Evolutionary conservation across 2,329 filamentous ascomycete species (phyloP).

Genomic region (Dichotomopilus funicola): DNA sequence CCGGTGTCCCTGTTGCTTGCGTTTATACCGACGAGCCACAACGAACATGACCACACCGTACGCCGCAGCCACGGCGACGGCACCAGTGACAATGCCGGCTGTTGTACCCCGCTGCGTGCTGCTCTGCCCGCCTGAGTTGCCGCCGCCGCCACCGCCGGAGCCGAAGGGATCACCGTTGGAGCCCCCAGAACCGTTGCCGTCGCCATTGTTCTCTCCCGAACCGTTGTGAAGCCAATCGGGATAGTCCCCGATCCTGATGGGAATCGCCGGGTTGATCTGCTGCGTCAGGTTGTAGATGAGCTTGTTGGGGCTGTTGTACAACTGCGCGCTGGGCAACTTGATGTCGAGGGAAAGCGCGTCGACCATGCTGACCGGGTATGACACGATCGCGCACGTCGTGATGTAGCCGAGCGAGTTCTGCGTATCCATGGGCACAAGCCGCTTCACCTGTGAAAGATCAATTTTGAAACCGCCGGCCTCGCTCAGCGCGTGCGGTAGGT

Average conservation of each 20-base stretch:
- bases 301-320: slow-evolving; percentile 64
- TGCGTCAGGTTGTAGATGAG: slow-evolving; percentile 67
- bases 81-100: slow-evolving; percentile 67
- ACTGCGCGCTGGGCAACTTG: slow-evolving; percentile 59
- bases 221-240: slow-evolving; percentile 30
- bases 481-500: slow-evolving; percentile 64
- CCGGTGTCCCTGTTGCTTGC: slow-evolving; percentile 70
- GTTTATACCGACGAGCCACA: slow-evolving; percentile 82
- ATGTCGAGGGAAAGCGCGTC: slow-evolving; percentile 62
- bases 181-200: slow-evolving; percentile 28
- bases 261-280: slow-evolving; percentile 79
- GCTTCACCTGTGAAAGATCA: slow-evolving; percentile 57
- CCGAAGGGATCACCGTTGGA: slow-evolving; percentile 35
- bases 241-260: slow-evolving; percentile 47
- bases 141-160: slow-evolving; percentile 32
- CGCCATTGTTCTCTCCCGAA: slow-evolving; percentile 23
- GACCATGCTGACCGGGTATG: slow-evolving; percentile 64
- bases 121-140: slow-evolving; percentile 41
- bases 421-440: slow-evolving; percentile 72
- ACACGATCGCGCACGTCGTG: slow-evolving; percentile 66
- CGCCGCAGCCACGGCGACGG: slow-evolving; percentile 70
- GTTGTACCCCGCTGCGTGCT: slow-evolving; percentile 57
- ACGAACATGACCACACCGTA: slow-evolving; percentile 95
- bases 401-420: slow-evolving; percentile 63
- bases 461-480: slow-evolving; percentile 52